A percentile compares a stretch with the other conserved stretches of the same genome.
Conservation (phyloP, 78 protist genomes). For the Dictyostelium citrinum region DNA sequence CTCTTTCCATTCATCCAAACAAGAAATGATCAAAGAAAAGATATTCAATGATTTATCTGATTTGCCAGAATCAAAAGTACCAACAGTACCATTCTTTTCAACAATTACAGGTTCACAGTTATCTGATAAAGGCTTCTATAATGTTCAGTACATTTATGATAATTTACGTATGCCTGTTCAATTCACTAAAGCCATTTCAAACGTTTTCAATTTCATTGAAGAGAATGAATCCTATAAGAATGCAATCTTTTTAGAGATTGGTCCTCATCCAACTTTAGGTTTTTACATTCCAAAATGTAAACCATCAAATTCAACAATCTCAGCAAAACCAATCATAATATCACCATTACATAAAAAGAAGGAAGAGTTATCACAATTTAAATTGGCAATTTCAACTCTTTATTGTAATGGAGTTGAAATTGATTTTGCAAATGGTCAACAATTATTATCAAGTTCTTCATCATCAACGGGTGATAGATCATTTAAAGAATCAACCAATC, state of each 20-base stretch:
- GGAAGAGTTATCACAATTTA: not conserved
- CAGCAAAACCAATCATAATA: not conserved
- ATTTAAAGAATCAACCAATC: constrained; percentile 22
- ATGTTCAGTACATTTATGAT: constrained; percentile 40
- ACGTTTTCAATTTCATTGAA: constrained; percentile 8
- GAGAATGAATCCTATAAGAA: not conserved
- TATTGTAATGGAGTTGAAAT: constrained; percentile 45
- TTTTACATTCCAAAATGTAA: constrained; percentile 40
- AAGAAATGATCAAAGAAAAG: constrained; percentile 31
- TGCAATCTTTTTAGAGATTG: constrained; percentile 57
- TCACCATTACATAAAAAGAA: constrained; percentile 62
- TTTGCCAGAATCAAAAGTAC: not conserved
- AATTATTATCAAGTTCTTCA: not conserved
- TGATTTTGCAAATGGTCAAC: constrained; percentile 29
- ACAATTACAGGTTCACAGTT: constrained; percentile 36
- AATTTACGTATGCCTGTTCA: constrained; percentile 41
- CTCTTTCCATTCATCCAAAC: constrained; percentile 63
- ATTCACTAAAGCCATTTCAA: constrained; percentile 20
- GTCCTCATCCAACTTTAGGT: constrained; percentile 70
- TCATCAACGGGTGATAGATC: not conserved
- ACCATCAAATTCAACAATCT: not conserved
- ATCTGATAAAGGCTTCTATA: not conserved
- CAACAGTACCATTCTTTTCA: constrained; percentile 52
- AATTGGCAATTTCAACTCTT: not conserved
- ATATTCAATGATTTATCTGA: constrained; percentile 7